phyloP scores from a whole-genome alignment of 2,329 filamentous ascomycete genomes.

The Penicillium brevicompactum region DNA sequence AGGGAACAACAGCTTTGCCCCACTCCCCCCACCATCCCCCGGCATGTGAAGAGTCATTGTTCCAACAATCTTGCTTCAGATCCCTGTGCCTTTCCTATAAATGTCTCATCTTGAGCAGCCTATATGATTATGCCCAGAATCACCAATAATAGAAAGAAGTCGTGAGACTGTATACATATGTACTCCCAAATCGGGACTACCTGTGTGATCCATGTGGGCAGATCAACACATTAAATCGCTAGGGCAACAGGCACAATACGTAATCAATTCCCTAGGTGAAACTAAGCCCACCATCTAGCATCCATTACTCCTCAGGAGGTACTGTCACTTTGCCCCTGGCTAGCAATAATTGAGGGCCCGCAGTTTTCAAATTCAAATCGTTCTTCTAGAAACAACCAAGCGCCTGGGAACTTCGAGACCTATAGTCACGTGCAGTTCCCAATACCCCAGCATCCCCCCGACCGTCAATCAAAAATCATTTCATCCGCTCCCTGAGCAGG shows the following conservation, averaged over 20 bases:
- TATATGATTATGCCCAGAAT: not conserved
- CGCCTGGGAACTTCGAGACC: constrained; percentile 4
- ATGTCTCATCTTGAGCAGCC: not conserved
- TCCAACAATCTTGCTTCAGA: too few relatives aligned
- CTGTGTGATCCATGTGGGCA: not conserved
- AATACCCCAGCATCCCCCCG: constrained; percentile 9
- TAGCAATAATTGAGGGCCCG: constrained; percentile 1
- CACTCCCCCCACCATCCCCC: too few relatives aligned
- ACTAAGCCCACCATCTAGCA: not conserved
- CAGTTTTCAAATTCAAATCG: constrained; percentile 12
- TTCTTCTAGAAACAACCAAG: not conserved
- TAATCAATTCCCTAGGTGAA: not conserved
- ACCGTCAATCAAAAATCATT: constrained; percentile 2
- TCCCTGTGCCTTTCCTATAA: not conserved
- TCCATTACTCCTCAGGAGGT: not conserved
- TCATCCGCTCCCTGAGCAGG: constrained; percentile 10
- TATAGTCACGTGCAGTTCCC: constrained; percentile 8
- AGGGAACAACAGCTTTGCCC: too few relatives aligned
- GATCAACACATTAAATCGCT: not conserved
- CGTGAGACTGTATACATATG: not conserved
- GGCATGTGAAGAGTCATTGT: too few relatives aligned
- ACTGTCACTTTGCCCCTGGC: not conserved
- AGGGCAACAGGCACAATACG: not conserved
- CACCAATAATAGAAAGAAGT: not conserved
- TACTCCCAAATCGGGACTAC: not conserved